A percentile compares a stretch with the other conserved stretches of the same genome.
These are phyloP conservation scores for Metschnikowia colocasiae DNA, from an alignment of 805 yeast genomes.

Conservation along the genomic window DNA sequence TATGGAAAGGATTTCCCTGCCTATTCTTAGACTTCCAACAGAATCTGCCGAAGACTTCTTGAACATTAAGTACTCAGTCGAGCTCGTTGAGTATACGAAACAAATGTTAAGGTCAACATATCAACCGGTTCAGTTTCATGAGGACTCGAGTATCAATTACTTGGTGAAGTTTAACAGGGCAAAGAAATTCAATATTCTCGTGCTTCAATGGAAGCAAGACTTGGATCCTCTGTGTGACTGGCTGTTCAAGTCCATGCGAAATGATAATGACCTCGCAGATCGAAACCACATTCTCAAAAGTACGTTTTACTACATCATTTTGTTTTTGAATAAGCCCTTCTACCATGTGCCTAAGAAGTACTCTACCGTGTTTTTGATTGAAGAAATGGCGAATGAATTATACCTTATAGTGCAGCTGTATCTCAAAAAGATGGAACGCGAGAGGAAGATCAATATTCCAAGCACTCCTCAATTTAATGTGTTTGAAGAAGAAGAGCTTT, in stretches of 20 bases:
- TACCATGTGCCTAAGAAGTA: slow-evolving; percentile 19
- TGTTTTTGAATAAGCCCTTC: slow-evolving; percentile 20
- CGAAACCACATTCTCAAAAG: slow-evolving; percentile 18
- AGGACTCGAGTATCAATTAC: slow-evolving; percentile 18
- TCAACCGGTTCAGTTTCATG: slow-evolving; percentile 15
- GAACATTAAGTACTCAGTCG: slow-evolving; percentile 13
- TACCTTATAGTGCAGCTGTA: slow-evolving; percentile 12
- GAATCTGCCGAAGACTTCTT: slow-evolving; percentile 13
- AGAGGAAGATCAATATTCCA: slow-evolving; percentile 2
- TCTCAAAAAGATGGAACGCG: slow-evolving; percentile 11
- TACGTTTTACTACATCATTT: slow-evolving; percentile 15
- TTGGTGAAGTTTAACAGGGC: slow-evolving; percentile 18
- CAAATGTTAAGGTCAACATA: slow-evolving; percentile 17
- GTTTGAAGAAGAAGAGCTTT: slow-evolving; percentile 6
- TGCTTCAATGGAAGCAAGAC: slow-evolving; percentile 17
- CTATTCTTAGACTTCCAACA: slow-evolving; percentile 13
- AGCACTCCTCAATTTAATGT: neutral
- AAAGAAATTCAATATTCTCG: slow-evolving; percentile 16
- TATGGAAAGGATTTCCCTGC: slow-evolving; percentile 7
- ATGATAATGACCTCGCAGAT: slow-evolving; percentile 11
- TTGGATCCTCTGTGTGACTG: slow-evolving; percentile 15
- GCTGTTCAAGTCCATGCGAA: slow-evolving; percentile 15
- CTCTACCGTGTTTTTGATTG: slow-evolving; percentile 16
- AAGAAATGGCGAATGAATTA: slow-evolving; percentile 18
- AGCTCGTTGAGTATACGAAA: slow-evolving; percentile 16